Evolutionary conservation across 2,329 filamentous ascomycete genomes (phyloP), one percentile per base, ranked within the genome.

Genomic region (Exophiala calicioides): DNA sequence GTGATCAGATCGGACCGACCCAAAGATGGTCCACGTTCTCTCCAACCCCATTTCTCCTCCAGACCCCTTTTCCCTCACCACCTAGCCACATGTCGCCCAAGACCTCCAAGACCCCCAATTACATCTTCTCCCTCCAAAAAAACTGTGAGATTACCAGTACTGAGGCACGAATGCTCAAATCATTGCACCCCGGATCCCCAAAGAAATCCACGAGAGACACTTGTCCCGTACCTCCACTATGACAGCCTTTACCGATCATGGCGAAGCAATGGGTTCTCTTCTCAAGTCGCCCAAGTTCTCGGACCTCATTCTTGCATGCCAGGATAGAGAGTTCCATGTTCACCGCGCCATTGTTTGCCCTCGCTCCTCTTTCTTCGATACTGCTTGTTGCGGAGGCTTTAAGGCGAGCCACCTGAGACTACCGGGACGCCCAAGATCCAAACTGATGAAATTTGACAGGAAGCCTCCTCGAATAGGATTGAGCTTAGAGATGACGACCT

Each of bases 1-100:
- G 15, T 32, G 38, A 30, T 41, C 26, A 41, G 38, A 32, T 41
- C 33, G 27, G 38, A 9, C 27, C 19, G 27, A 21, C 12, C 13
- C 18, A 21, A 23, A 31, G 33, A 30, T 27, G 18, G 16, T 41
- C 9, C 26, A 6, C 26, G 38, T 32, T 12, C 38, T 29, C 10
- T 18, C 27, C 18, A n/a, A 30, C 18, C 26, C 38, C 15, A 19
- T 19, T 21, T 32, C 24, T 29, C 26, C 37, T 19, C 24, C 15
- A 6, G 4, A 40, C 13, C 16, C 15, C 4, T 31, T 40, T 20
- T 40, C 12, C 24, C 24, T 31, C 15, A 20, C 10, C n/a, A 30
- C 16, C 20, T 3, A 30, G 16, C 23, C 13, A 20, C 38, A 41
- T 41, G 38, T 24, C 38, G 26, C 16, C 18, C 12, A 21, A 41